Conservation (phyloP, 345 rosid species). For the Moricandia arvensis region DNA sequence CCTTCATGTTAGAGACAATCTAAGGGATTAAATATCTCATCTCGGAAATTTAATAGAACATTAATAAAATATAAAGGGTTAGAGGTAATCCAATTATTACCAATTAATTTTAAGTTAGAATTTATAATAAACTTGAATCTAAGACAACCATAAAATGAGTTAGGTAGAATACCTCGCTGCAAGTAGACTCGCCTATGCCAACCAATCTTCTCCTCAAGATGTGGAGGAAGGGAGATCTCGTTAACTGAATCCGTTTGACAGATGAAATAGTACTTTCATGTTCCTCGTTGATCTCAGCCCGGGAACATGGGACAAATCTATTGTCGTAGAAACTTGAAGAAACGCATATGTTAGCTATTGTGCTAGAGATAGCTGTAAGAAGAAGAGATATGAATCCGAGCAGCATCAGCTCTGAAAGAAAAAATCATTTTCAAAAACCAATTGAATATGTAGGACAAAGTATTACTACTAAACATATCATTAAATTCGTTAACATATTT, state of each 20-base stretch:
- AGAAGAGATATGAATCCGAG: slow-evolving; percentile 97
- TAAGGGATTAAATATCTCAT: too few relatives aligned
- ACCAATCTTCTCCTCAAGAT: slow-evolving; percentile 59
- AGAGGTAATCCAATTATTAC: too few relatives aligned
- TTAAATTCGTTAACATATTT: neutral
- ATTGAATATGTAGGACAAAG: neutral
- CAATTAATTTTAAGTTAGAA: too few relatives aligned
- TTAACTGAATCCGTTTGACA: slow-evolving; percentile 50
- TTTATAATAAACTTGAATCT: too few relatives aligned
- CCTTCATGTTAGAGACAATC: neutral
- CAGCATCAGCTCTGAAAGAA: slow-evolving; percentile 84
- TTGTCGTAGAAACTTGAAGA: slow-evolving; percentile 77
- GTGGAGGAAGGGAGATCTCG: slow-evolving; percentile 37
- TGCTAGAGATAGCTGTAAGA: slow-evolving; percentile 76
- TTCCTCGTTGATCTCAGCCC: slow-evolving; percentile 54
- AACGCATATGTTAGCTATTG: slow-evolving; percentile 79
- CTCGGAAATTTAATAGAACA: too few relatives aligned
- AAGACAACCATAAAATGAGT: neutral
- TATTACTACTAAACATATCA: neutral
- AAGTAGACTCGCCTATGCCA: slow-evolving; percentile 45
- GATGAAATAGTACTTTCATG: slow-evolving; percentile 42
- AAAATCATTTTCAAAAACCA: slow-evolving; percentile 8
- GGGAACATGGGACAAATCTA: slow-evolving; percentile 76
- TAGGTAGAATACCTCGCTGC: slow-evolving; percentile 56
- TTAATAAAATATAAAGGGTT: too few relatives aligned